Percentiles rank a stretch among this genome's conserved stretches.
Evolutionary conservation across 2,329 filamentous ascomycete genomes (phyloP).

Genomic region (Ascochyta viciae-villosae): DNA sequence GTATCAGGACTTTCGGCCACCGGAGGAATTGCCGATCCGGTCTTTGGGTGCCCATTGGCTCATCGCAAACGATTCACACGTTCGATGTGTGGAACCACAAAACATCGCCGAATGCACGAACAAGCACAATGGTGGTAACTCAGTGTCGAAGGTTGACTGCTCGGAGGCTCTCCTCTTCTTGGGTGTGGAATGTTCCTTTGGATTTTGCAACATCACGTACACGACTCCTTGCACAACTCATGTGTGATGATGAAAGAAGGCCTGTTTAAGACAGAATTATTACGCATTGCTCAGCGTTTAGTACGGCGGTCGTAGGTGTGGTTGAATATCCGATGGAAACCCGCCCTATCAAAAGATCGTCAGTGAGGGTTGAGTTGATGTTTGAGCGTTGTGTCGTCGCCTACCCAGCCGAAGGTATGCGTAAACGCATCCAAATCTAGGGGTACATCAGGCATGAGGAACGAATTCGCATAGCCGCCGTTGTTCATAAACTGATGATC

Average conservation of each 20-base stretch:
- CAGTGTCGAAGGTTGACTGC: too few species aligned
- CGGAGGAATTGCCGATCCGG: not conserved
- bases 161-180: too few species aligned
- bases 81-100: not conserved
- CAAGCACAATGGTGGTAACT: too few species aligned
- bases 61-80: not conserved
- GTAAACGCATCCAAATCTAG: constrained; percentile 32
- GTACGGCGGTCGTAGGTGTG: not conserved
- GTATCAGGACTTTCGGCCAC: not conserved
- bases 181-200: too few species aligned
- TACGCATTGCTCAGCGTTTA: not conserved
- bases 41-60: not conserved
- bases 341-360: not conserved
- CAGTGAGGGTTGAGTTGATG: not conserved
- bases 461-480: constrained; percentile 20
- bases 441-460: constrained; percentile 26
- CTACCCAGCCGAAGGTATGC: constrained; percentile 36
- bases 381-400: not conserved
- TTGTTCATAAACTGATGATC: constrained; percentile 12
- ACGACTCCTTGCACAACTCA: too few species aligned
- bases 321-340: constrained; percentile 1
- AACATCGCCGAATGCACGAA: too few species aligned
- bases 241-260: not conserved
- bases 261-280: not conserved
- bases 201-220: too few species aligned